Base-by-base conservation (phyloP, 176 grass and related monocot species). In the Ensete glaucum region DNA sequence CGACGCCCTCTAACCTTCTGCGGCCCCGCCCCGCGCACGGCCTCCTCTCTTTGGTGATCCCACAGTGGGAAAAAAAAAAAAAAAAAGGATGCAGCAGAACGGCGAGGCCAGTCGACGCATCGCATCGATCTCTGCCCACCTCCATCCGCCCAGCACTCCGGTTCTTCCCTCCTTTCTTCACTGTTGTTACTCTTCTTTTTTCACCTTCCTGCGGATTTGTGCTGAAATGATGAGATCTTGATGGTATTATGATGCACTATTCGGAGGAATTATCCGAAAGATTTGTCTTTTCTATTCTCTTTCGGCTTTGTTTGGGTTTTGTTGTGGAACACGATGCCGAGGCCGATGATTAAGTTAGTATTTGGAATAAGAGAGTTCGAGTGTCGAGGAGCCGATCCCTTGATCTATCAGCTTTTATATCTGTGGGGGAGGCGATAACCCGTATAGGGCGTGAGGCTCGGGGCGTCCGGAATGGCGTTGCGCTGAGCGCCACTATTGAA, bases 91-190 rank as follows among this genome's bases (percentile, higher is more conserved):
- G 83, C 78, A 86, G 69, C 75, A 65, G 58, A 24, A 48, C 56
- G 65, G 26, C 66, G 77, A 78, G 56, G 85, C 85, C 10, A 78
- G 79, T 13, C 85, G 81, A 80, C 82, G 89, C 59, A 87, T 96
- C 77, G 86, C 82, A 0, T 75, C 75, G 78, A 23, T 96, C 62
- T 83, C 89, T 3, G 72, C 84, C 21, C 92, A 96, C 80, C 89
- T 96, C 2, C 75, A 64, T 22, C 84, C 80, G 52, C 67, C 69
- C 56, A 20, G 70, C 27, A 73, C 75, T 9, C 87, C 87, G 92
- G 92, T 93, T n/a, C 12, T 51, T 65, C 62, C n/a, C 67, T 70
- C 48, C 67, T 50, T 19, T 8, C 20, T 6, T 11, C 25, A 20
- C 50, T 70, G 26, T 67, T 21, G 26, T 17, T 12, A 15, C 54